Conservation (phyloP, 139 green algal species). For the Medakamo hakoo region DNA sequence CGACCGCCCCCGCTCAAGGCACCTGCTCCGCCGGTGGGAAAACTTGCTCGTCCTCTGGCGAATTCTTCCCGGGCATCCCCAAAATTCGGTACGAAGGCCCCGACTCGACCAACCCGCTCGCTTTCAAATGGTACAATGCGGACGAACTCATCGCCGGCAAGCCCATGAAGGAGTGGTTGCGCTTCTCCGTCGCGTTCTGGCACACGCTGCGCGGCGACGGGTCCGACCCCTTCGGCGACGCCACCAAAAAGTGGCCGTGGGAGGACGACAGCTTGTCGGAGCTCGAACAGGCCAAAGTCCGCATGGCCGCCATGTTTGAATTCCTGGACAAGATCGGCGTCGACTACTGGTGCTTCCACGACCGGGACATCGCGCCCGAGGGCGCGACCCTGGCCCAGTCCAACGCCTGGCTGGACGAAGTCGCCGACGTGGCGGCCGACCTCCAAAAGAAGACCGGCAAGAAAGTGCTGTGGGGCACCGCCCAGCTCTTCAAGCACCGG, state of each 20-base stretch:
- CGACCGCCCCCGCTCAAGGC: too few relatives aligned
- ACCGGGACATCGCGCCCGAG: constrained; percentile 44
- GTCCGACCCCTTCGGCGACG: constrained; percentile 41
- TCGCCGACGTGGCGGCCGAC: constrained; percentile 20
- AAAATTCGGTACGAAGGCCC: constrained; percentile 32
- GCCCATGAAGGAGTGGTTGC: constrained; percentile 43
- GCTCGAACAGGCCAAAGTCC: constrained; percentile 22
- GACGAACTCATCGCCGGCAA: constrained; percentile 29
- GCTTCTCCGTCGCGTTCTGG: constrained; percentile 56
- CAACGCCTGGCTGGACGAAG: constrained; percentile 24
- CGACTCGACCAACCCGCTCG: constrained; percentile 25
- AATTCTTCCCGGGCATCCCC: constrained; percentile 16
- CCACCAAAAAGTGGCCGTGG: constrained; percentile 38
- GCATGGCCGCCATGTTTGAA: constrained; percentile 54
- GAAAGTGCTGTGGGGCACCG: constrained; percentile 46
- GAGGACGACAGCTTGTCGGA: constrained; percentile 13
- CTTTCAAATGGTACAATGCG: constrained; percentile 46
- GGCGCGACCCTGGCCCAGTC: constrained; percentile 20
- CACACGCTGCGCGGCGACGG: constrained; percentile 52
- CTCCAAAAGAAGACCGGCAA: constrained; percentile 30
- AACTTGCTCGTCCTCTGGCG: not conserved
- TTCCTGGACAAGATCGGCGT: constrained; percentile 49
- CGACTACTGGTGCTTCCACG: constrained; percentile 60
- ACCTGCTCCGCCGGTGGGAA: not conserved
- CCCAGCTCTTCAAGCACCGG: constrained; percentile 60